Evolutionary conservation across 1,284 basidiomycete genomes (phyloP).

Genomic region (Rhodotorula sp.): DNA sequence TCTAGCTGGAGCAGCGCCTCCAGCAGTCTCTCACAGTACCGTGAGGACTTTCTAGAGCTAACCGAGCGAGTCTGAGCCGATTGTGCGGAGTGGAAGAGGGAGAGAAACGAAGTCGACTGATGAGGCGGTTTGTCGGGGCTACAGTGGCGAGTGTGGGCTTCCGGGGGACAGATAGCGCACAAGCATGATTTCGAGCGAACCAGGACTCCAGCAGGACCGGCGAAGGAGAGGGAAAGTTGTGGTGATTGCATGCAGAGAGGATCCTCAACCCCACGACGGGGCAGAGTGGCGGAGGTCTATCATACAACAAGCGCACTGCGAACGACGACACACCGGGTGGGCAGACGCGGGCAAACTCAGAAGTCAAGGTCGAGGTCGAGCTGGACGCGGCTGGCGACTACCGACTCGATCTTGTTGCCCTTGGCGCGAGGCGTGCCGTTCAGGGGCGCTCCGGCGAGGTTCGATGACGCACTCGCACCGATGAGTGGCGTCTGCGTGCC

Average conservation of each 20-base stretch:
- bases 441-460: background rate
- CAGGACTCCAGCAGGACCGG: too few species aligned
- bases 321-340: background rate
- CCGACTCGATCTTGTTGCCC: conserved; percentile 29
- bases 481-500: conserved; percentile 4
- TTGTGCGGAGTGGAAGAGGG: too few species aligned
- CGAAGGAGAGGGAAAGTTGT: background rate
- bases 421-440: conserved; percentile 6
- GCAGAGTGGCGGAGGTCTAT: too few species aligned
- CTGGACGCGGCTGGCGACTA: conserved; percentile 26
- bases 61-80: too few species aligned
- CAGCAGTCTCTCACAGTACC: background rate
- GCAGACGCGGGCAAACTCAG: background rate
- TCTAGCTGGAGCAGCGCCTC: background rate
- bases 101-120: too few species aligned
- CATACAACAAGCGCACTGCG: background rate
- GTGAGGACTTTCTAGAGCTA: too few species aligned
- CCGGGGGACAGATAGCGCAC: too few species aligned
- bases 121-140: too few species aligned
- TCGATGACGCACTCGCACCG: background rate
- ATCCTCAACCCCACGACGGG: too few species aligned
- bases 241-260: too few species aligned
- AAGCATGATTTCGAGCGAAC: too few species aligned
- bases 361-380: conserved; percentile 40
- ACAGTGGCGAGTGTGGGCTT: too few species aligned